phyloP scores from a whole-genome alignment of 83 land plant genomes.

The Picea engelmannii region DNA sequence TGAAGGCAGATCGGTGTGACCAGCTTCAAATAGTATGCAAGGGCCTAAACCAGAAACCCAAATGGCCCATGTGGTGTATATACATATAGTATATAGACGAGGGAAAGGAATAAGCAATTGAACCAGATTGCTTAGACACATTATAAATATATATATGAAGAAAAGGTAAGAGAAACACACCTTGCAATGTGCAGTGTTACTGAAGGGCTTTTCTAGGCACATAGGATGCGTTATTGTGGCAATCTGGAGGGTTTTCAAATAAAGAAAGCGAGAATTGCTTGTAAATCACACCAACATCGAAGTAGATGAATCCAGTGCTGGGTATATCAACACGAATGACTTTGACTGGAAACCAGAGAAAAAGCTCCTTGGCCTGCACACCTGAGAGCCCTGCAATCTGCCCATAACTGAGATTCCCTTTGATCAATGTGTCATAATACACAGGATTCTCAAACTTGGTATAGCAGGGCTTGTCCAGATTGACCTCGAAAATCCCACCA shows the following conservation, averaged over 20 bases:
- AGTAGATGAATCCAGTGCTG: conserved; percentile 47
- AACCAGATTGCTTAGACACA: too few species aligned
- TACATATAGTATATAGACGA: too few species aligned
- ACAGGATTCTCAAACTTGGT: conserved; percentile 56
- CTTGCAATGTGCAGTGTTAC: too few species aligned
- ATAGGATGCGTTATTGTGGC: conserved; percentile 15
- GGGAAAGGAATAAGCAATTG: too few species aligned
- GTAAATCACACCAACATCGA: conserved; percentile 72
- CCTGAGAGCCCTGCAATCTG: conserved; percentile 52
- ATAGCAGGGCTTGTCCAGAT: conserved; percentile 51
- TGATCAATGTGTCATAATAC: conserved; percentile 48
- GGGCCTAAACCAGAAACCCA: too few species aligned
- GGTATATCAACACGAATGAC: conserved; percentile 55
- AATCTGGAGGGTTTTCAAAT: conserved; percentile 73
- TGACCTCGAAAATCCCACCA: conserved; percentile 41
- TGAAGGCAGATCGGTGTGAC: too few species aligned
- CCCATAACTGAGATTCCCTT: conserved; percentile 62
- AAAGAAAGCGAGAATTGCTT: conserved; percentile 64
- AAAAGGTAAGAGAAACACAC: too few species aligned
- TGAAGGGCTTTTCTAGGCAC: too few species aligned
- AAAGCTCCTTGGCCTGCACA: conserved; percentile 59
- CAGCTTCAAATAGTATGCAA: too few species aligned
- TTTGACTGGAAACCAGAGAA: conserved; percentile 73
- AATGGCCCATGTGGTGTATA: too few species aligned
- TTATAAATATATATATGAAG: too few species aligned